Evolutionary conservation across 140 eudicot species (phyloP), one percentile per base, ranked within the genome.

Genomic region (Artemisia princeps): DNA sequence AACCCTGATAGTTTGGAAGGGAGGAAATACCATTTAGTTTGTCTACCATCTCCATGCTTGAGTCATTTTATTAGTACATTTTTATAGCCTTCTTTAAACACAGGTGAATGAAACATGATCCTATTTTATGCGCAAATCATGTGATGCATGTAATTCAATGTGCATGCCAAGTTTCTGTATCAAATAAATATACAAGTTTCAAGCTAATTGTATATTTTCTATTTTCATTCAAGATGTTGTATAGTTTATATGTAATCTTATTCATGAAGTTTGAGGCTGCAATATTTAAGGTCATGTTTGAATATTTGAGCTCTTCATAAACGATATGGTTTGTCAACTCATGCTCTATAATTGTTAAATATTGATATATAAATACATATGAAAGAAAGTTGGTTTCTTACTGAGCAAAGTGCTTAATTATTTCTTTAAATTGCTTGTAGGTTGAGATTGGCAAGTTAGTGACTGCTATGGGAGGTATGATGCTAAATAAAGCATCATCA

Each of bases 401-500:
- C 28, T 20, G 10, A 4, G 10, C 1, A 5, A 54, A 54, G 24
- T 8, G 28, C 23, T n/a, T 54, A 42, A 5, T 70, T 40, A 11
- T 65, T 67, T 51, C 44, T 49, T 48, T 10, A 17, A 44, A 69
- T 13, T 68, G 52, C 61, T 70, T 77, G 81, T 67, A 91, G 97
- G 84, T 63, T 73, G 83, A 82, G 73, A 81, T 91, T 59, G 80
- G 62, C 56, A 85, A 87, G 80, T 67, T 87, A 76, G 95, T 91
- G 54, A 72, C 82, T 28, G 95, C 95, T 10, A 92, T 92, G 98
- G 96, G 96, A 64, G 98, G 98, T 55, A 57, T 73, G 61, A 71
- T 88, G 80, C 86, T 71, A 37, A 78, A 73, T 59, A 88, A 69
- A 79, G 76, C 84, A 60, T 86, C 96, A 16, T 74, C 75, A 13